A percentile compares a stretch with the other conserved stretches of the same genome.
Evolutionary conservation across 2,329 filamentous ascomycete genomes (phyloP).

Genomic region (Phialophora verrucosa): DNA sequence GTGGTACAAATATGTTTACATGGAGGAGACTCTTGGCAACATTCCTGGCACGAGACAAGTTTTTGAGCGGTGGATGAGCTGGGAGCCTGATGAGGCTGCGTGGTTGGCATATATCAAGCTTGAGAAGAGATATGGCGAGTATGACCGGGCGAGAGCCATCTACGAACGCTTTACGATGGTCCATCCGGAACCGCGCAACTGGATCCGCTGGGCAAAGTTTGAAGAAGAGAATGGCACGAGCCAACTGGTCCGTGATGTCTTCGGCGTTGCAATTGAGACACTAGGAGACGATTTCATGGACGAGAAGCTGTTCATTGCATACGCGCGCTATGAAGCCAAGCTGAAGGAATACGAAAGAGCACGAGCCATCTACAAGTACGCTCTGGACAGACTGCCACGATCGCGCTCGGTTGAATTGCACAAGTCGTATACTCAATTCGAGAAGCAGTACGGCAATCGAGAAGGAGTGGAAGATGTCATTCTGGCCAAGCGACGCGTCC

Average conservation of each 20-base stretch:
- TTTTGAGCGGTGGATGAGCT: constrained; percentile 97
- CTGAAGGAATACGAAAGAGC: constrained; percentile 94
- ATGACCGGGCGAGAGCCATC: constrained; percentile 84
- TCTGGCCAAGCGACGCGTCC: constrained; percentile 86
- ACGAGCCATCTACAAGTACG: constrained; percentile 95
- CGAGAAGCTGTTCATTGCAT: constrained; percentile 92
- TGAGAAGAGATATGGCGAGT: constrained; percentile 93
- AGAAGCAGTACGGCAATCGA: constrained; percentile 94
- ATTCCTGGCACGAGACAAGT: constrained; percentile 89
- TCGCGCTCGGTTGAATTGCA: constrained; percentile 85
- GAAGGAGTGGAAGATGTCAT: constrained; percentile 96
- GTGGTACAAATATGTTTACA: constrained; percentile 99
- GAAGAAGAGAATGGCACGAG: constrained; percentile 95
- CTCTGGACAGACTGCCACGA: constrained; percentile 85
- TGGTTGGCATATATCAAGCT: constrained; percentile 97
- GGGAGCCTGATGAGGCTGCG: constrained; percentile 94
- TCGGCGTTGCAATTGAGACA: constrained; percentile 83
- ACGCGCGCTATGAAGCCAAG: constrained; percentile 92
- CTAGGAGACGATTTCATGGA: constrained; percentile 95
- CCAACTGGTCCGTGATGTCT: constrained; percentile 90
- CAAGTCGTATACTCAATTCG: constrained; percentile 94
- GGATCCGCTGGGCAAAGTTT: constrained; percentile 98
- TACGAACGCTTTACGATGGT: constrained; percentile 90
- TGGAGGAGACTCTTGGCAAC: constrained; percentile 97
- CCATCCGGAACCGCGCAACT: constrained; percentile 92